These are phyloP conservation scores for Boletus sp. DNA, from an alignment of 768 basidiomycete species.

Conservation along the genomic window DNA sequence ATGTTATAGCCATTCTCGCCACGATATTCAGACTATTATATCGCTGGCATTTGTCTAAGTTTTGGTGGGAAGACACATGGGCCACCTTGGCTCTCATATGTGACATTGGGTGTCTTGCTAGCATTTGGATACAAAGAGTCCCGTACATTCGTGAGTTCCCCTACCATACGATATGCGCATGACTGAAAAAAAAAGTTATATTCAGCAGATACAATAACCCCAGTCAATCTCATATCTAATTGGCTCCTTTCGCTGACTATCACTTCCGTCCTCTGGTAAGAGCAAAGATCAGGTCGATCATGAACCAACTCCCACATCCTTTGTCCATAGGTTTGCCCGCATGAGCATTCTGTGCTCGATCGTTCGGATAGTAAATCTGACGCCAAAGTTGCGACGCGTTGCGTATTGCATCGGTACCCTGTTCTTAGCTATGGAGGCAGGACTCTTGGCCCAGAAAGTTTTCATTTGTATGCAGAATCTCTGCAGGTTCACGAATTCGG, in stretches of 20 bases:
- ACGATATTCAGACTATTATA: conserved; percentile 22
- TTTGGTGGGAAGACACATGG: conserved; percentile 32
- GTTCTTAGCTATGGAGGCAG: conserved; percentile 17
- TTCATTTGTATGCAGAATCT: background rate
- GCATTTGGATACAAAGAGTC: conserved; percentile 17
- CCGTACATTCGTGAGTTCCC: conserved; percentile 9
- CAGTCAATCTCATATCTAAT: background rate
- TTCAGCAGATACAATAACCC: background rate
- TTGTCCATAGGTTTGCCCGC: conserved; percentile 20
- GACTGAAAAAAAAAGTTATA: background rate
- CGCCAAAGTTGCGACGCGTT: conserved; percentile 4
- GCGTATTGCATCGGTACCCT: conserved; percentile 16
- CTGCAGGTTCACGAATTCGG: conserved; percentile 2
- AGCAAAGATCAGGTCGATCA: background rate
- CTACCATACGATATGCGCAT: background rate
- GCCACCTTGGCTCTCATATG: conserved; percentile 23
- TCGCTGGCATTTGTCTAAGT: conserved; percentile 17
- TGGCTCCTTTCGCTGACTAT: conserved; percentile 23
- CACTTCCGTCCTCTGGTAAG: conserved; percentile 25
- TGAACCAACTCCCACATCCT: background rate
- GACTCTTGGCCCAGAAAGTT: conserved; percentile 20
- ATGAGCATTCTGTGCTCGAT: conserved; percentile 31
- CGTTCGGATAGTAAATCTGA: conserved; percentile 19
- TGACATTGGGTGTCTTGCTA: conserved; percentile 19
- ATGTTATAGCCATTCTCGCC: conserved; percentile 18